Percentiles rank a stretch among this genome's conserved stretches.
These are phyloP conservation scores for Hyaloperonospora arabidopsidis DNA, from an alignment of 352 stramenopile genomes.

Conservation along the genomic window DNA sequence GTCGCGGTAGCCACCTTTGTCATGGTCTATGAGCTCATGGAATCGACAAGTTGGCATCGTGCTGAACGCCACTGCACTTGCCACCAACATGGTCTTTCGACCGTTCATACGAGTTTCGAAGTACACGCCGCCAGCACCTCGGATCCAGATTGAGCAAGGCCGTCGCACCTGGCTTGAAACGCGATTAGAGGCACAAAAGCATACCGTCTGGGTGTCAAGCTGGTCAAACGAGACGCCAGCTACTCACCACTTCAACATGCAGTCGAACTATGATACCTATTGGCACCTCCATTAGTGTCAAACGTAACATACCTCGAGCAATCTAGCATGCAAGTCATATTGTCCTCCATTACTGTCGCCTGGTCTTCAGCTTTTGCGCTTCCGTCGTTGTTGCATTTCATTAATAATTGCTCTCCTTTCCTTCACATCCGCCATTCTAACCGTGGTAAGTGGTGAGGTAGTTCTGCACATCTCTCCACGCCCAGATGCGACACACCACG, in stretches of 20 bases:
- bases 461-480: constrained; percentile 1
- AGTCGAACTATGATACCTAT: constrained; percentile 11
- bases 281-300: constrained; percentile 6
- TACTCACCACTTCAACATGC: constrained; percentile 4
- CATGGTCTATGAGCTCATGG: constrained; percentile 59
- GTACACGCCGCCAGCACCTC: no score
- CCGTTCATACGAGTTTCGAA: no score
- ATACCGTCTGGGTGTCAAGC: no score
- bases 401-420: neutral
- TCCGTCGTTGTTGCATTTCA: constrained; percentile 2
- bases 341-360: constrained; percentile 16
- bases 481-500: constrained; percentile 19
- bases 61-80: constrained; percentile 49
- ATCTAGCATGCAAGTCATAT: constrained; percentile 8
- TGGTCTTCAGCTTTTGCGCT: constrained; percentile 8
- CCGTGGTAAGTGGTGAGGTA: neutral
- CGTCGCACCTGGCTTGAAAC: no score
- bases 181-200: no score
- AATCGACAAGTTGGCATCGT: constrained; percentile 42
- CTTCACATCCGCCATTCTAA: no score
- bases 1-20: constrained; percentile 58
- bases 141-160: no score
- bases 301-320: constrained; percentile 4
- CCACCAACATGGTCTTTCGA: neutral
- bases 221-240: constrained; percentile 20